Conservation (phyloP, 2,329 filamentous ascomycete species). For the Malbranchea zuffiana region DNA sequence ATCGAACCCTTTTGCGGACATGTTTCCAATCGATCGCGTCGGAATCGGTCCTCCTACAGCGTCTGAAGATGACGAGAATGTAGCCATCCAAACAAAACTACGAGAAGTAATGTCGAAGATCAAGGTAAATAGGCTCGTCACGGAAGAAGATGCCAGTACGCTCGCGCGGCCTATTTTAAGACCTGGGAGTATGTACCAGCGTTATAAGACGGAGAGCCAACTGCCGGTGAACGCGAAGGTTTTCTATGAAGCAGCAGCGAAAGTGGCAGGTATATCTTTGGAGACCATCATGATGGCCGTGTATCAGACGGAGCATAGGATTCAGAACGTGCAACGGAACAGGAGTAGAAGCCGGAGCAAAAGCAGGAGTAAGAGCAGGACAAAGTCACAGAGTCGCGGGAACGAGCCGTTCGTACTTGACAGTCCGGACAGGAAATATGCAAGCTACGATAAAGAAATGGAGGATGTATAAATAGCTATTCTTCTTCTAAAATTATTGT, state of each 20-base stretch:
- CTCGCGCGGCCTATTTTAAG: constrained; percentile 25
- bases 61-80: constrained; percentile 17
- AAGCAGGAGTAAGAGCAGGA: constrained; percentile 4
- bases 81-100: constrained; percentile 30
- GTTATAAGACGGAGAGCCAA: constrained; percentile 39
- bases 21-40: constrained; percentile 31
- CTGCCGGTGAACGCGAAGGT: constrained; percentile 35
- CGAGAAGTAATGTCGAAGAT: constrained; percentile 35
- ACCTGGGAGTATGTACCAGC: constrained; percentile 42
- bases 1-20: constrained; percentile 29
- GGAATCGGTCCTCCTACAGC: constrained; percentile 12
- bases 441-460: neutral
- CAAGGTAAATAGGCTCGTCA: constrained; percentile 29
- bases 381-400: constrained; percentile 1
- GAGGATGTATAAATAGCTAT: neutral
- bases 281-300: constrained; percentile 42
- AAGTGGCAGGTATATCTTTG: constrained; percentile 40
- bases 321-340: constrained; percentile 17
- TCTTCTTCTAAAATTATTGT: too few relatives aligned
- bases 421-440: too few relatives aligned
- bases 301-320: constrained; percentile 37
- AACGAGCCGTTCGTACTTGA: neutral
- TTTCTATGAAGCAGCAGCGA: constrained; percentile 44
- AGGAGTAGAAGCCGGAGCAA: constrained; percentile 6
- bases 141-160: constrained; percentile 23